Conservation (phyloP, 176 grass and related monocot genomes). For the Elaeis guineensis region DNA sequence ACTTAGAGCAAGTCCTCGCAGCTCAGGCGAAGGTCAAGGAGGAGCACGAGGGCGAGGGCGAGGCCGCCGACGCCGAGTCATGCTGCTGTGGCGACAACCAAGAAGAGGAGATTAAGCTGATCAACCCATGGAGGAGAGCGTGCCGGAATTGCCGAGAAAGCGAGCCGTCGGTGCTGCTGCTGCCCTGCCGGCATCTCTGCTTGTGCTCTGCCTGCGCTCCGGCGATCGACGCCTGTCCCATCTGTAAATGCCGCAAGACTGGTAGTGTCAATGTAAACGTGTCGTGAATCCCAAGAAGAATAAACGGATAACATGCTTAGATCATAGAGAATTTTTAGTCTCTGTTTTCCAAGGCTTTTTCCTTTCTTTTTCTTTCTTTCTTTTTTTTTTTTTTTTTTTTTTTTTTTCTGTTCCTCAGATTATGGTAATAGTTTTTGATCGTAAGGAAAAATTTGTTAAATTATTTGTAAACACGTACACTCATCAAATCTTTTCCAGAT, state of each 20-base stretch:
- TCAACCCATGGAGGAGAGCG: neutral
- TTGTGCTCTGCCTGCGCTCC: conserved; percentile 50
- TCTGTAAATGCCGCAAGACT: conserved; percentile 45
- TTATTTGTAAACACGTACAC: too few relatives aligned
- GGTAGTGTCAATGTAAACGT: conserved; percentile 64
- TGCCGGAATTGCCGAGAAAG: conserved; percentile 40
- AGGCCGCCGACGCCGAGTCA: conserved; percentile 43
- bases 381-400: too few relatives aligned
- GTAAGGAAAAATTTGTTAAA: too few relatives aligned
- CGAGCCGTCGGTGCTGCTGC: conserved; percentile 42
- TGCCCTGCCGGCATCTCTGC: conserved; percentile 78
- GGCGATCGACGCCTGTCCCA: conserved; percentile 37
- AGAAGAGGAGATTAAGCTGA: neutral
- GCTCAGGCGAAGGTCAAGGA: conserved; percentile 9
- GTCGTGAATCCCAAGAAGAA: conserved; percentile 27
- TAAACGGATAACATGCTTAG: too few relatives aligned
- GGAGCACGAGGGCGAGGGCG: neutral
- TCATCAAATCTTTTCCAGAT: too few relatives aligned
- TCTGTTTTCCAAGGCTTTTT: too few relatives aligned
- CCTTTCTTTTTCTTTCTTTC: too few relatives aligned
- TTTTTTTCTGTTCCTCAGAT: too few relatives aligned
- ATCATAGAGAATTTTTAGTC: too few relatives aligned
- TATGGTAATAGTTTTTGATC: too few relatives aligned
- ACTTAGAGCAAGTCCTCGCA: conserved; percentile 45
- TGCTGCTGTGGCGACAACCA: conserved; percentile 54